These are phyloP conservation scores for Pleoardoris graminearum DNA, from an alignment of 2,329 filamentous ascomycete genomes.

Conservation along the genomic window DNA sequence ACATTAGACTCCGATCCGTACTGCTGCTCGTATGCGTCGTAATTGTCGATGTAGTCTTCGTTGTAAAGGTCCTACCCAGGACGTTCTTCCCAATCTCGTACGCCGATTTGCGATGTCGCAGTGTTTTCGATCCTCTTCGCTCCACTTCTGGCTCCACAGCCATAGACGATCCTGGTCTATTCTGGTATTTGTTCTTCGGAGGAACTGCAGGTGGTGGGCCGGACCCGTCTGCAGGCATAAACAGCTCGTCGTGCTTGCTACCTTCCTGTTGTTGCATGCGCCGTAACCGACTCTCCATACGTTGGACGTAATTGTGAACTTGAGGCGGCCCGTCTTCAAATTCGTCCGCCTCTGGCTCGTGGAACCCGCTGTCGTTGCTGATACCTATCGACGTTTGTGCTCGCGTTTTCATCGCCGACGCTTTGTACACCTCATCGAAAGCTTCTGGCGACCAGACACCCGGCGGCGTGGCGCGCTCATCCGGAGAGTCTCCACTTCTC, in stretches of 20 bases:
- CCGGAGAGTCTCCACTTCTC: conserved; percentile 53
- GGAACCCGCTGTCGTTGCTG: conserved; percentile 47
- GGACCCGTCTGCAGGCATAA: conserved; percentile 45
- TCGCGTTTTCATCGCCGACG: conserved; percentile 45
- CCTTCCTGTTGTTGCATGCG: conserved; percentile 63
- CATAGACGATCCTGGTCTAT: conserved; percentile 47
- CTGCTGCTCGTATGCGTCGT: conserved; percentile 67
- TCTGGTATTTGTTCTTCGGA: conserved; percentile 56
- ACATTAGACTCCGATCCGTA: conserved; percentile 89
- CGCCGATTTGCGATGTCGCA: conserved; percentile 71
- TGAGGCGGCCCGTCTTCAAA: conserved; percentile 67
- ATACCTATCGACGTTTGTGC: conserved; percentile 76
- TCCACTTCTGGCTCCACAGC: conserved; percentile 29
- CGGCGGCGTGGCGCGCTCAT: conserved; percentile 60
- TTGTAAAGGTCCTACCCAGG: conserved; percentile 80
- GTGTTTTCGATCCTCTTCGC: conserved; percentile 33
- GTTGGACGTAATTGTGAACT: conserved; percentile 82
- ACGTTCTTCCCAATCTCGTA: conserved; percentile 73
- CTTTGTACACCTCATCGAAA: conserved; percentile 64
- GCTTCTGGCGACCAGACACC: conserved; percentile 91
- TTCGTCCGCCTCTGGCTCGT: conserved; percentile 58
- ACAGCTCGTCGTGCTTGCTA: conserved; percentile 54
- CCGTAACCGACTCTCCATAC: conserved; percentile 83
- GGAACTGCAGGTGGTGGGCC: conserved; percentile 64
- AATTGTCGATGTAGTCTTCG: conserved; percentile 79